These are phyloP conservation scores for Bipolaris oryzae DNA, from an alignment of 2,329 filamentous ascomycete genomes.

Conservation along the genomic window DNA sequence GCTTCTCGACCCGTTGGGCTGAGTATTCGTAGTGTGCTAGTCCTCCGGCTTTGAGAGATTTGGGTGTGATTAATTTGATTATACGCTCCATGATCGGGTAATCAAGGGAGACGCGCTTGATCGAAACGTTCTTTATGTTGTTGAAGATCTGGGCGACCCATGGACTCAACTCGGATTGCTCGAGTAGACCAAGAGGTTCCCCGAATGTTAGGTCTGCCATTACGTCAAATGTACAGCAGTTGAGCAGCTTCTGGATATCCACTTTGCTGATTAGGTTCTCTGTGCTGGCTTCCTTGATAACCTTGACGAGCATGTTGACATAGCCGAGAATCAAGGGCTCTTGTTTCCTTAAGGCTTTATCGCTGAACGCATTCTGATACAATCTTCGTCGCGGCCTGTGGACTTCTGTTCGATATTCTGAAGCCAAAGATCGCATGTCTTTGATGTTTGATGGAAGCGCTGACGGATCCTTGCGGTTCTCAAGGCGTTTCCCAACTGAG, in stretches of 20 bases:
- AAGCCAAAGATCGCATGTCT: not conserved
- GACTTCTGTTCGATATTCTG: not conserved
- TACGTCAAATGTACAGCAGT: not conserved
- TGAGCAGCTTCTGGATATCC: not conserved
- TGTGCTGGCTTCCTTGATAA: not conserved
- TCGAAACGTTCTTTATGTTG: constrained; percentile 9
- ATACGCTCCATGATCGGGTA: not conserved
- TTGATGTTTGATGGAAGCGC: not conserved
- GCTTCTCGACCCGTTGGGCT: not conserved
- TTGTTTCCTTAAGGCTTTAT: constrained; percentile 43
- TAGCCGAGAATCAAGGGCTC: constrained; percentile 45
- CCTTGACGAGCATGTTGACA: constrained; percentile 21
- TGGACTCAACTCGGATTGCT: constrained; percentile 23
- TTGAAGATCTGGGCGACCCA: constrained; percentile 40
- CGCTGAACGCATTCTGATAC: constrained; percentile 44
- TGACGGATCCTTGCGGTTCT: not conserved
- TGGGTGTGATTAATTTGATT: not conserved
- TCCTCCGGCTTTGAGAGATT: constrained; percentile 12
- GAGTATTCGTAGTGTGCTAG: constrained; percentile 16
- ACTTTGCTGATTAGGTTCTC: not conserved
- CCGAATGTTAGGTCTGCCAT: constrained; percentile 42
- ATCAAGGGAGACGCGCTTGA: not conserved
- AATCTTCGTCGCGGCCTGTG: not conserved
- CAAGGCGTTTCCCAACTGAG: not conserved
- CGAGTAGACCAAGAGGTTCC: constrained; percentile 31